Base-by-base conservation (phyloP, 2,329 filamentous ascomycete species). In the Coniochaeta pulveracea region DNA sequence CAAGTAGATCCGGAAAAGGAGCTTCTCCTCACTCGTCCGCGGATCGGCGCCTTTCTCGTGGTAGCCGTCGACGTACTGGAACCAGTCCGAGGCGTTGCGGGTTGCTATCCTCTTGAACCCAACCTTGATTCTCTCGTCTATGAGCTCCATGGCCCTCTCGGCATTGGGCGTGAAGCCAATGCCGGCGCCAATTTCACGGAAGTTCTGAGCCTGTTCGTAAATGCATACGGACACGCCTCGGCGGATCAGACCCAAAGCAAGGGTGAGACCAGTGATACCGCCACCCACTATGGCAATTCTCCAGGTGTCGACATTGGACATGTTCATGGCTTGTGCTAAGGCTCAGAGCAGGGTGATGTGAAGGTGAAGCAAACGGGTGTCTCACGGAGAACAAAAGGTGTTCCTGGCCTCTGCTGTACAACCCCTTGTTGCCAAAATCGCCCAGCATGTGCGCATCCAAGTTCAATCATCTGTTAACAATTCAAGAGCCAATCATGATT, bases 131-230 rank as follows among this genome's bases (percentile, higher is more conserved):
- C 36, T 36, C 4, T 42, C 44, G 15, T 54, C 51, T 25, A 52
- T 43, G 2, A 51, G 33, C 4, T 35, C 34, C 46, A 59, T 50
- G 18, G 54, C 51, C 2, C 37, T 41, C 7, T 51, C 45, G 10
- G 54, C 51, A 31, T 58, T 58, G 15, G 55, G 48, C 4, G 48
- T 50, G 21, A 60, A 47, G 0, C 50, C 51, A 3, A 60, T 43
- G n/a, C 55, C 55, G 6, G 56, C 56, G 14, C 56, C 55, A 17
- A 58, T 51, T 39, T 58, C 56, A 11, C 49, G 46, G 23, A 59
- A 51, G 3, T 39, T 35, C 0, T 48, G 19, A 1, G 55, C 49
- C 11, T 52, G 48, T 37, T 60, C 56, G 42, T 59, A 60, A 14
- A 60, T 37, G 8, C 47, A 56, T 36, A 48, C 43, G 3, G 41